Evolutionary conservation across 345 rosid genomes (phyloP).

Genomic region (Geranium rotundifolium): DNA sequence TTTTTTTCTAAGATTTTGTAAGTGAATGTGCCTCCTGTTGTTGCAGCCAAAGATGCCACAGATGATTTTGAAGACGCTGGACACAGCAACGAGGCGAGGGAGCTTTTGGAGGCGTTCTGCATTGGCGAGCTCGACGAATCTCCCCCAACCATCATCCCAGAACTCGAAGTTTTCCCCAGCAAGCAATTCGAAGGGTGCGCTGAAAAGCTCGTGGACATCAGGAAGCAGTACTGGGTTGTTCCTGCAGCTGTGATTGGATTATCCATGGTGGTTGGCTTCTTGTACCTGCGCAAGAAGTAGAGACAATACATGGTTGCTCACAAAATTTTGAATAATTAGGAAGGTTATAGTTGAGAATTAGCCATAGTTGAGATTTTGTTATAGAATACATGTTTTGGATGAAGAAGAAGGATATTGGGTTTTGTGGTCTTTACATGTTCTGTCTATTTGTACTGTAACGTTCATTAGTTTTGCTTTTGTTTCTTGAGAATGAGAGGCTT

Average conservation of each 20-base stretch:
- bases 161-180: constrained; percentile 39
- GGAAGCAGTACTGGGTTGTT: constrained; percentile 58
- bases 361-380: too few species aligned
- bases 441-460: neutral
- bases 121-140: constrained; percentile 68
- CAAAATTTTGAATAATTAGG: neutral
- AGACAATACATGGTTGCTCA: neutral
- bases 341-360: neutral
- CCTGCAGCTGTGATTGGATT: constrained; percentile 50
- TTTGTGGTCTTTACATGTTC: neutral
- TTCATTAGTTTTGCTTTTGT: neutral
- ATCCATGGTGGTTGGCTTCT: constrained; percentile 51
- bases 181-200: constrained; percentile 21
- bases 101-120: constrained; percentile 49
- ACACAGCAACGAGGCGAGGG: constrained; percentile 62
- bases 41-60: constrained; percentile 67
- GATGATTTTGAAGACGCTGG: constrained; percentile 89
- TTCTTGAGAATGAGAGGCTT: neutral
- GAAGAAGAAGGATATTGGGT: too few species aligned
- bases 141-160: constrained; percentile 36
- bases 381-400: neutral
- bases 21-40: neutral
- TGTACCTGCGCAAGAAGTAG: constrained; percentile 52
- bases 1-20: neutral
- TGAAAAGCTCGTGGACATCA: constrained; percentile 35